Percentiles rank a stretch among this genome's conserved stretches.
Conservation (phyloP, 768 basidiomycete genomes). For the Crucibulum laeve region DNA sequence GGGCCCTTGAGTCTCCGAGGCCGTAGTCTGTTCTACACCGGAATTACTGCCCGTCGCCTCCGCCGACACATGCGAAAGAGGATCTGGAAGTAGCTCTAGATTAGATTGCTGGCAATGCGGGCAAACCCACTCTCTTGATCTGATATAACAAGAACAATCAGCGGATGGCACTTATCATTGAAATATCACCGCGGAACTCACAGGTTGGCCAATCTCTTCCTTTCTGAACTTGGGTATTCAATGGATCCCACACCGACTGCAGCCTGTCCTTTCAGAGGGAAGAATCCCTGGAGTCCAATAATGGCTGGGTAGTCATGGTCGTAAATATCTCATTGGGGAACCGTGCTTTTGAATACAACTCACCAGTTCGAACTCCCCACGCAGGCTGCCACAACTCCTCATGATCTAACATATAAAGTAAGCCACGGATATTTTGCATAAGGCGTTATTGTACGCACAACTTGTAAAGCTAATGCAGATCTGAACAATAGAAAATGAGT, state of each 20-base stretch:
- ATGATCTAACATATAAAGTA: slow-evolving; percentile 57
- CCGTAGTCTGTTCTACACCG: not conserved
- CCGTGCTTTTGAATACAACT: slow-evolving; percentile 12
- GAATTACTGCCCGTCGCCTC: not conserved
- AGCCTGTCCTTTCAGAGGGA: slow-evolving; percentile 82
- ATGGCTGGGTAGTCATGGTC: slow-evolving; percentile 48
- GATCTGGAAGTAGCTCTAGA: slow-evolving; percentile 69
- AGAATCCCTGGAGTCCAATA: slow-evolving; percentile 85
- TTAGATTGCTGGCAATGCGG: slow-evolving; percentile 69
- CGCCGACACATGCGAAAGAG: slow-evolving; percentile 23
- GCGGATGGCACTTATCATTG: not conserved
- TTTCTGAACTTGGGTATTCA: slow-evolving; percentile 70
- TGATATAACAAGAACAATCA: slow-evolving; percentile 17
- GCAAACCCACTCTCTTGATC: slow-evolving; percentile 80
- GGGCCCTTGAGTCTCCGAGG: not conserved
- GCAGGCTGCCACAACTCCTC: slow-evolving; percentile 98
- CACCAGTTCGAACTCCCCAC: slow-evolving; percentile 95
- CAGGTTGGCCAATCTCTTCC: slow-evolving; percentile 75
- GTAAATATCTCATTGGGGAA: not conserved
- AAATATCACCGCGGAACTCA: slow-evolving; percentile 31
- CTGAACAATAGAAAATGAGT: slow-evolving; percentile 28
- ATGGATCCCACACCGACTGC: slow-evolving; percentile 86
- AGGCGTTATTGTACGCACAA: slow-evolving; percentile 45
- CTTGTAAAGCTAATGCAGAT: slow-evolving; percentile 93
- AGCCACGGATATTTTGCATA: not conserved